Evolutionary conservation across 169 alveolate species (phyloP), one percentile per base, ranked within the genome.

Genomic region (Plasmodium knowlesi): DNA sequence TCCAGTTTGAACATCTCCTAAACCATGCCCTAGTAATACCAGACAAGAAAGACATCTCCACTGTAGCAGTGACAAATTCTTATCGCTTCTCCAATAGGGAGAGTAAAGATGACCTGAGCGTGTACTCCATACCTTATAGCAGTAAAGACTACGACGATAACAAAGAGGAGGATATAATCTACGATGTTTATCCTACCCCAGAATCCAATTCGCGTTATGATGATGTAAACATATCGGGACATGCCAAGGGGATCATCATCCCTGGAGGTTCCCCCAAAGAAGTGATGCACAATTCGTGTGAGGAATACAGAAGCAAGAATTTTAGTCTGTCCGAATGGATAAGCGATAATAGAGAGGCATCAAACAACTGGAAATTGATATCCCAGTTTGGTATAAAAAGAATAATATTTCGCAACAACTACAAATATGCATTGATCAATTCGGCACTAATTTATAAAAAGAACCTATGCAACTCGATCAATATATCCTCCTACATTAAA

Each of bases 101-200:
- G 25, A 19, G n/a, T 10, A 81, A 25, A 80, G 94, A 89, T 53
- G 90, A 89, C 53, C 53, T 89, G 25, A 81, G 94, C 50, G 91
- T 89, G 4, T 89, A 89, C 72, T 72, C 28, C 71, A 80, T 89
- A 80, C 94, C 94, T 32, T 78, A 86, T 86, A 34, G 37, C 14
- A 28, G 72, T 32, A 61, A 67, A 39, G 94, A 89, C 50, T 89
- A 80, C 83, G 91, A 89, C 53, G 50, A 28, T 4, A 12, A 25
- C 6, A 16, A 16, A 12, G 90, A 80, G 16, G 43, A 57, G 1
- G 76, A 79, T 10, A 14, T n/a, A 76, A 41, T 50, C 22, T 32
- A 89, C n/a, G 76, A 80, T 41, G 89, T 89, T 28, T 89, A 89
- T 61, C 91, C 94, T 22, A 89, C 82, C 9, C 91, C 94, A n/a